Base-by-base conservation (phyloP, 2,329 filamentous ascomycete species). In the Neopestalotiopsis clavispora region DNA sequence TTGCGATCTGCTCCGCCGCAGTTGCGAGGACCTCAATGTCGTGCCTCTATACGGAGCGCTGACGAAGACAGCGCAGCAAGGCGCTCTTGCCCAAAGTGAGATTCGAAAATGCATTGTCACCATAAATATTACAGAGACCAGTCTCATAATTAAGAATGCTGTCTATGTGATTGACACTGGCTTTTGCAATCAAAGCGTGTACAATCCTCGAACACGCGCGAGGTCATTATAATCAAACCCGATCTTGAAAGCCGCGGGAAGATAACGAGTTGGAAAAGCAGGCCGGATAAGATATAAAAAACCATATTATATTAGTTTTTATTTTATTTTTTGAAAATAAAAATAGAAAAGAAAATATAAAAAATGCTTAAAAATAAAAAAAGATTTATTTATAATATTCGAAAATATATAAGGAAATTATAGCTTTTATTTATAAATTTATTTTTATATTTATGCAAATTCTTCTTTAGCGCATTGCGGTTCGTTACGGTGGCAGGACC, bases 151-250 rank as follows among this genome's bases (percentile, higher is more conserved):
- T n/a, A 80, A 84, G 9, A 85, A 86, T 69, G 83, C 87, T 23
- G 80, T 80, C 67, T 83, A 81, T 72, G 84, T 87, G 2, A 76
- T 87, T 42, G 85, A 87, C 69, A 77, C 78, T 17, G 85, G 85
- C 23, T 78, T 78, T 59, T 67, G 74, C 40, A 72, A 76, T 17
- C 75, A 79, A 70, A 77, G 73, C 38, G 63, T 84, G 45, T 85
- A 84, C 70, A 79, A 84, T 68, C 79, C 82, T 52, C 68, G 72
- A 4, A 75, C 75, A 81, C 83, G 52, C 79, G 77, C 7, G 75
- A 78, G 57, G 23, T 28, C 23, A 28, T 73, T 86, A 14, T 74
- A 78, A 57, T 80, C 77, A 58, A 80, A 78, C 9, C 86, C 84
- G 84, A 78, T 81, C 58, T 85, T 81, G 73, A 81, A 81, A 68